Conservation (phyloP, 306 rosid genomes). For the Prunus kanzakura region DNA sequence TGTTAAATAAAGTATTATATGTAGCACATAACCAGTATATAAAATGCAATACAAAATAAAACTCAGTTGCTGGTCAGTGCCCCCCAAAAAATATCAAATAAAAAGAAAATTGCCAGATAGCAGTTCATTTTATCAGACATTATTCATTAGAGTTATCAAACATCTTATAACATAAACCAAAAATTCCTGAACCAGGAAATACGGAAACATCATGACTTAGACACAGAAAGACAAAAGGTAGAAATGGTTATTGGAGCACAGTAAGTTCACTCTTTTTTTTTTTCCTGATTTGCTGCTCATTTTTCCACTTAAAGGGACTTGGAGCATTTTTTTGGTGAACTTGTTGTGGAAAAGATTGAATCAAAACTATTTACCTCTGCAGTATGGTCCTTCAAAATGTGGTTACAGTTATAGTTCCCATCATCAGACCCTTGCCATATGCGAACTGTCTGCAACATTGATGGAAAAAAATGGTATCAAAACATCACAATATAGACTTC, state of each 20-base stretch:
- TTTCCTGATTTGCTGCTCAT: not conserved
- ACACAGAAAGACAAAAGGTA: not conserved
- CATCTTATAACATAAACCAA: not conserved
- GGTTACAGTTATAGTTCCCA: conserved; percentile 73
- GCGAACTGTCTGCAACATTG: conserved; percentile 76
- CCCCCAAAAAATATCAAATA: not conserved
- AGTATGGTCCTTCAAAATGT: conserved; percentile 74
- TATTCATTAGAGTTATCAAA: not conserved
- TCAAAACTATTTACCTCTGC: conserved; percentile 64
- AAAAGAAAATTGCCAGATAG: not conserved
- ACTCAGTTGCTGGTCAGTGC: not conserved
- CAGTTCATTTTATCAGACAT: not conserved
- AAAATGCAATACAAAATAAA: not conserved
- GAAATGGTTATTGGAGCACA: not conserved
- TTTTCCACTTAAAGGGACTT: not conserved
- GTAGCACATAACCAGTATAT: not conserved
- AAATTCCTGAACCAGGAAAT: not conserved
- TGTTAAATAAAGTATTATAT: not conserved
- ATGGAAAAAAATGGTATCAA: conserved; percentile 7
- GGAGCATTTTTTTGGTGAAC: not conserved
- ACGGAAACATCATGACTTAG: not conserved
- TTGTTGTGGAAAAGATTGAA: not conserved
- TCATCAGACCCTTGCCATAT: conserved; percentile 85
- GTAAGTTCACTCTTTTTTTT: not conserved
- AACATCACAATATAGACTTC: not conserved